Evolutionary conservation across 345 rosid species (phyloP), one percentile per base, ranked within the genome.

Genomic region (Hibiscus syriacus): DNA sequence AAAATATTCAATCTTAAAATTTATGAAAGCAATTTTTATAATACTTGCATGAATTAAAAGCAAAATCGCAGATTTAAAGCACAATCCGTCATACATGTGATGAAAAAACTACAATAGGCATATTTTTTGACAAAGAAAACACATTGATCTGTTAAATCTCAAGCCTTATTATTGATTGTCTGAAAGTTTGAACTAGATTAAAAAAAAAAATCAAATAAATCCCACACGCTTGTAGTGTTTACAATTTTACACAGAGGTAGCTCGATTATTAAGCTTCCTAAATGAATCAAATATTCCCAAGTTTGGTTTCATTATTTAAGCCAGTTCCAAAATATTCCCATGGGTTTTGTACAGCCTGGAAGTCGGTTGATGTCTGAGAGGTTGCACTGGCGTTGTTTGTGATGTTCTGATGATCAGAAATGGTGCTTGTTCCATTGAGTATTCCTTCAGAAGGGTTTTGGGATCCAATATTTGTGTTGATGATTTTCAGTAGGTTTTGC

Each of bases 401-500:
- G 14, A 39, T 6, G 26, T 62, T 41, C 49, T 39, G 50, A 39
- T 19, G 17, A 25, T 49, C 34, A 41, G 67, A 63, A 1, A 41
- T 6, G 52, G 34, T 43, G 36, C 16, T 41, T 14, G 53, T 25
- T 10, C 64, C 70, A 19, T 50, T 57, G 22, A 63, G 6, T 2
- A 49, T 22, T 16, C 67, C 72, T 5, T 14, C 55, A 10, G 60
- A 57, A 20, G 49, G 65, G 59, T 71, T 63, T 41, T 73, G 76
- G 19, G 69, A 13, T 38, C 77, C 66, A 19, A 55, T 55, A 20
- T 49, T 83, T 1, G 84, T 70, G 67, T 73, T 77, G 48, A 80
- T 66, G 23, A 81, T 46, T 62, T 79, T 83, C 60, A 80, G 62
- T 29, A 90, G 77, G 54, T 81, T 81, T 61, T 81, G 84, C 53